Base-by-base conservation (phyloP, 1,139 yeast species). In the Candida pseudocylindracea region DNA sequence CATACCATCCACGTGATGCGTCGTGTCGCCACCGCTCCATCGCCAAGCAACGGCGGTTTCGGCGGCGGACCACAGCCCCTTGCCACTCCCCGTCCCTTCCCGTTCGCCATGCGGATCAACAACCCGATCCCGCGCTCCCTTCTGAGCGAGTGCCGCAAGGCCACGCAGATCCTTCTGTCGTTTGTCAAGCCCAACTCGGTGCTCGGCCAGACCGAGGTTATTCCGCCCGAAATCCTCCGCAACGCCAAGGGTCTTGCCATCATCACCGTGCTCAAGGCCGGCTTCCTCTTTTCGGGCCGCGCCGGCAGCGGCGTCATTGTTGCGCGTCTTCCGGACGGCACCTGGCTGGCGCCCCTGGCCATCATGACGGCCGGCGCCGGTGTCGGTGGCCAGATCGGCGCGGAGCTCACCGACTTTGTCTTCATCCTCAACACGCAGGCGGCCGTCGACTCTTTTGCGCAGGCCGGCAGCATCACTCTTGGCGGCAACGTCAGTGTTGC, bases 291-390 rank as follows among this genome's bases (percentile, higher is more conserved):
- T 49, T 79, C 94, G 4, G 98, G 96, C 27, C 69, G 98, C 50
- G 96, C 95, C 2, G 98, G 98, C 20, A 80, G 94, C 1, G 98
- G 98, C 39, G 81, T 88, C 28, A 78, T 88, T 39, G 91, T 88
- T 26, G 94, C 96, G 7, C 62, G 96, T 39, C 62, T 88, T 34
- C 91, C 91, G 2, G 98, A 88, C 52, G 96, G 96, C 1, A 54
- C 72, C 1, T 88, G 98, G 98, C 81, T 95, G n/a, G 91, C 96
- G 1, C 98, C 98, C 2, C 75, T 93, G 2, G 98, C 95, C 8
- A 76, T 88, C 43, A 74, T 72, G 33, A 79, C 95, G 24, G 96
- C 94, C 1, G 98, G 98, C 43, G 96, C 95, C 3, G 96, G 98
- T 46, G 95, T 91, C 5, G 98, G 98, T 36, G 98, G 98, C 30